These are phyloP conservation scores for Amanita phalloides DNA, from an alignment of 768 basidiomycete genomes.

Conservation along the genomic window DNA sequence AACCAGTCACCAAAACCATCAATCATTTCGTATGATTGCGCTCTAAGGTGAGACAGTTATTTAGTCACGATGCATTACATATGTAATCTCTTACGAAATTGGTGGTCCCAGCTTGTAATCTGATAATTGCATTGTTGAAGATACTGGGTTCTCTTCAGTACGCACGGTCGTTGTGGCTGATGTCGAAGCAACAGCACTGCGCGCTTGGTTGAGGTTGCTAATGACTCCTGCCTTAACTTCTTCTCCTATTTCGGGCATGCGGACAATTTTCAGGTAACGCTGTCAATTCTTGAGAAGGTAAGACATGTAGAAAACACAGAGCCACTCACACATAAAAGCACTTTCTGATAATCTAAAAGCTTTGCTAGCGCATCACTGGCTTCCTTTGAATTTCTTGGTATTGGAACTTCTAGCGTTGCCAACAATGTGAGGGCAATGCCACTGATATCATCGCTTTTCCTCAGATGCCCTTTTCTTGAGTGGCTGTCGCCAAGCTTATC, in stretches of 20 bases:
- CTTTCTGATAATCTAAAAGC: slow-evolving; percentile 10
- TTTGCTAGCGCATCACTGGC: background rate
- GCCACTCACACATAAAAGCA: slow-evolving; percentile 11
- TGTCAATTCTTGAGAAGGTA: background rate
- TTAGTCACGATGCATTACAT: background rate
- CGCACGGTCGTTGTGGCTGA: background rate
- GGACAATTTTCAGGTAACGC: slow-evolving; percentile 11
- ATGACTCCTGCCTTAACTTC: slow-evolving; percentile 11
- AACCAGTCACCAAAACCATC: slow-evolving; percentile 57
- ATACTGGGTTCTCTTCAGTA: background rate
- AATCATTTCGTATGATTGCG: slow-evolving; percentile 25
- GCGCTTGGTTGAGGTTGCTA: background rate
- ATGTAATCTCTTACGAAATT: background rate
- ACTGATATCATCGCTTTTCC: background rate
- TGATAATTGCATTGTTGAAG: background rate
- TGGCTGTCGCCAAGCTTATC: background rate
- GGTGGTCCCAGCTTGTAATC: background rate
- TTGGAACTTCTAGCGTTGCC: background rate
- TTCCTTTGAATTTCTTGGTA: background rate
- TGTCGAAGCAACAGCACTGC: background rate
- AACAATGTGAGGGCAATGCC: background rate
- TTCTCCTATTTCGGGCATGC: slow-evolving; percentile 6
- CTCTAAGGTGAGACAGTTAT: background rate
- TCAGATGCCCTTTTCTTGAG: background rate
- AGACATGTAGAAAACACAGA: background rate